Evolutionary conservation across 257 asterid genomes (phyloP).

Genomic region (Nicotiana knightiana): DNA sequence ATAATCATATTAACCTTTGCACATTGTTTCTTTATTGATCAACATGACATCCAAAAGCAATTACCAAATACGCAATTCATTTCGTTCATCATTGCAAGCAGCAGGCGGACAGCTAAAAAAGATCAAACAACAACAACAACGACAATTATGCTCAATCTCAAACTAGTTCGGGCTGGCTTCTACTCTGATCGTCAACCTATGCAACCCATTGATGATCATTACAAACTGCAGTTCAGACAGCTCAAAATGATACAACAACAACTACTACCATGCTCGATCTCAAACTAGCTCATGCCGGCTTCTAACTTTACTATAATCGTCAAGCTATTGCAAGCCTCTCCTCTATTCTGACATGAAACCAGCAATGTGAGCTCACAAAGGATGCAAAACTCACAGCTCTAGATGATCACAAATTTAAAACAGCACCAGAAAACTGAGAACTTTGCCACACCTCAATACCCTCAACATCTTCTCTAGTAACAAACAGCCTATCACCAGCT

Average conservation of each 20-base stretch:
- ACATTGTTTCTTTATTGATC: not conserved
- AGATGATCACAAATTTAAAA: slow-evolving; percentile 36
- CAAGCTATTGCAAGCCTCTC: not conserved
- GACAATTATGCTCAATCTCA: not conserved
- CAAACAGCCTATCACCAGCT: slow-evolving; percentile 83
- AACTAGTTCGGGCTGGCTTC: not conserved
- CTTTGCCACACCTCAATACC: slow-evolving; percentile 98
- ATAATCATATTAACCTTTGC: not conserved
- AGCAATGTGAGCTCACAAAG: not conserved
- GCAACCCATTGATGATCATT: not conserved
- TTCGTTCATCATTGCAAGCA: not conserved
- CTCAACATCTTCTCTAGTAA: slow-evolving; percentile 69
- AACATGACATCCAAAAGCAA: slow-evolving; percentile 1
- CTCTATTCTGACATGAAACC: not conserved
- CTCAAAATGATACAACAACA: not conserved
- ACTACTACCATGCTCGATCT: not conserved
- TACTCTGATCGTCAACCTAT: not conserved
- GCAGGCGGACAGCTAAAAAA: not conserved
- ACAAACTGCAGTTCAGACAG: not conserved
- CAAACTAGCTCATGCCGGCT: not conserved
- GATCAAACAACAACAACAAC: not conserved
- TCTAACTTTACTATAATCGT: not conserved
- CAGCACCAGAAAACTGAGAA: slow-evolving; percentile 47
- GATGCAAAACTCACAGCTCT: not conserved
- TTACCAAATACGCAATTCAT: not conserved